phyloP scores from a whole-genome alignment of 1,284 basidiomycete genomes.

The Cryptococcus sp. region DNA sequence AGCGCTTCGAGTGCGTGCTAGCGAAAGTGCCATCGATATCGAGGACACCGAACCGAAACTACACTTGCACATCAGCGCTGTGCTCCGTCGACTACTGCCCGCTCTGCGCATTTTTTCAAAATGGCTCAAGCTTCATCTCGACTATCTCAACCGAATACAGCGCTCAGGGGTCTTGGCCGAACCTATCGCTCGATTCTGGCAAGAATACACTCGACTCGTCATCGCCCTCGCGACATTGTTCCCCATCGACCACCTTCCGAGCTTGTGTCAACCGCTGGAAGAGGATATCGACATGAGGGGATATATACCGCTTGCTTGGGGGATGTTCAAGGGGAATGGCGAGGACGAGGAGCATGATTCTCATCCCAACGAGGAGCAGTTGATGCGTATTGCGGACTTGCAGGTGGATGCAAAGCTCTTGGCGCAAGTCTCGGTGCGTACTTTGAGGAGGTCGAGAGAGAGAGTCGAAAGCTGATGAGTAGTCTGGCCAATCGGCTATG shows the following conservation, averaged over 20 bases:
- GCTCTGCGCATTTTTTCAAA: constrained; percentile 80
- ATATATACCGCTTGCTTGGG: constrained; percentile 71
- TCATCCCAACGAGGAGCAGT: constrained; percentile 90
- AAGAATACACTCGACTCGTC: constrained; percentile 63
- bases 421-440: constrained; percentile 31
- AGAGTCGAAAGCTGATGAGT: background rate
- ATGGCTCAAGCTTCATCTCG: constrained; percentile 76
- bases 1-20: constrained; percentile 24
- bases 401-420: constrained; percentile 62
- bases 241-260: constrained; percentile 62
- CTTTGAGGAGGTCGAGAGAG: background rate
- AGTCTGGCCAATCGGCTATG: background rate
- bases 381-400: constrained; percentile 87
- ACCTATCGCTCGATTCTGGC: constrained; percentile 60
- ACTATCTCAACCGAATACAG: constrained; percentile 54
- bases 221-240: constrained; percentile 63
- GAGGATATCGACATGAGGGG: constrained; percentile 88
- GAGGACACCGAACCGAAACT: constrained; percentile 47
- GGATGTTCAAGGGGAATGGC: constrained; percentile 23
- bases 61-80: constrained; percentile 75
- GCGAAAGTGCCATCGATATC: constrained; percentile 25
- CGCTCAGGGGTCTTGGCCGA: constrained; percentile 16
- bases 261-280: constrained; percentile 63
- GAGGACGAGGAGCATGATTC: constrained; percentile 43
- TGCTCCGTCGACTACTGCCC: constrained; percentile 77